Evolutionary conservation across 2,329 filamentous ascomycete species (phyloP).

Genomic region (Exophiala phaeomuriformis): DNA sequence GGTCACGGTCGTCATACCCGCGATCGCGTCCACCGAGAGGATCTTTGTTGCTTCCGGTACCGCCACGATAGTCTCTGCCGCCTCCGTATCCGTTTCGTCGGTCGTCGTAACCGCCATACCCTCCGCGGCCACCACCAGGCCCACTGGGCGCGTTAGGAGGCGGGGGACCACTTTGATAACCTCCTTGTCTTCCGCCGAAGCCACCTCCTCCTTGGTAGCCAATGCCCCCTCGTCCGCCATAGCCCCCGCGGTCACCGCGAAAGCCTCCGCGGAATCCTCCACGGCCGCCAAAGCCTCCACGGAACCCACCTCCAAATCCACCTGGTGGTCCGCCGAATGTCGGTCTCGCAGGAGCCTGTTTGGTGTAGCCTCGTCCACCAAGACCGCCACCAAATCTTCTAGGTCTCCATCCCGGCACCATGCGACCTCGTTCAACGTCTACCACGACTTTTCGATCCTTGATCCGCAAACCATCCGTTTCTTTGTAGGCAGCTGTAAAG

Average conservation of each 20-base stretch:
- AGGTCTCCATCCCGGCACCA: slow-evolving; percentile 88
- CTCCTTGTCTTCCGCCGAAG: slow-evolving; percentile 36
- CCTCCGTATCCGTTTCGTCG: slow-evolving; percentile 48
- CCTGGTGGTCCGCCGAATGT: slow-evolving; percentile 53
- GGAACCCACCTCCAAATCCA: slow-evolving; percentile 49
- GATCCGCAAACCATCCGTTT: slow-evolving; percentile 81
- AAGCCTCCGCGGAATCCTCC: slow-evolving; percentile 49
- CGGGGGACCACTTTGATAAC: slow-evolving; percentile 33
- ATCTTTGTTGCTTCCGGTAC: slow-evolving; percentile 74
- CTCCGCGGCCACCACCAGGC: slow-evolving; percentile 41
- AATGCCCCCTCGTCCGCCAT: slow-evolving; percentile 44
- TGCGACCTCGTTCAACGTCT: slow-evolving; percentile 92
- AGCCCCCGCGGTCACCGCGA: slow-evolving; percentile 35
- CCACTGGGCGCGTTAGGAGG: slow-evolving; percentile 40
- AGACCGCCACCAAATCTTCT: slow-evolving; percentile 85
- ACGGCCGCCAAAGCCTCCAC: slow-evolving; percentile 47
- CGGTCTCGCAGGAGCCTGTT: slow-evolving; percentile 65
- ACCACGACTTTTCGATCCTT: slow-evolving; percentile 87
- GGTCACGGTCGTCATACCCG: slow-evolving; percentile 44
- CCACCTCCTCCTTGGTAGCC: slow-evolving; percentile 54
- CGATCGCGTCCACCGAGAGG: slow-evolving; percentile 64
- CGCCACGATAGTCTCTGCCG: slow-evolving; percentile 48
- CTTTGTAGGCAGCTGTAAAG: slow-evolving; percentile 79
- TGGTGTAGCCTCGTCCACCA: slow-evolving; percentile 88
- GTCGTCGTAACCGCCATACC: slow-evolving; percentile 44